Conservation (phyloP, 176 grass and related monocot species). For the Phyllostachys edulis region DNA sequence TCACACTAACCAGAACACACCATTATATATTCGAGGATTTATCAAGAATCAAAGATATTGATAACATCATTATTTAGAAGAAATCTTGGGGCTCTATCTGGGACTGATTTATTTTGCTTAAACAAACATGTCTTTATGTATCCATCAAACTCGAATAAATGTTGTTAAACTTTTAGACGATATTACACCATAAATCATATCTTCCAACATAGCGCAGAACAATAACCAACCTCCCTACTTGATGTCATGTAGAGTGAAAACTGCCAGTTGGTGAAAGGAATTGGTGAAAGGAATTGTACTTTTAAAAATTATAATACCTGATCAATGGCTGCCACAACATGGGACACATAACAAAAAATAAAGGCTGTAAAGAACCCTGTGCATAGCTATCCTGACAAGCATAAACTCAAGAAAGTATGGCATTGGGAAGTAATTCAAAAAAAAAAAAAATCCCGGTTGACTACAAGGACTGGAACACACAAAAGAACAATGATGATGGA, state of each 20-base stretch:
- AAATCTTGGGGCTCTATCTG: neutral
- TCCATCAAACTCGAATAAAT: neutral
- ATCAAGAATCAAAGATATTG: neutral
- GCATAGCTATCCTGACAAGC: constrained; percentile 76
- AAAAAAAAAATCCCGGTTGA: too few relatives aligned
- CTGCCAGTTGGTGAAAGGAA: neutral
- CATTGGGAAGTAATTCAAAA: too few relatives aligned
- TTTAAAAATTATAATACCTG: constrained; percentile 51
- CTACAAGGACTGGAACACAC: too few relatives aligned
- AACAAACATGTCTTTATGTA: neutral
- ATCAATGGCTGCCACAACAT: constrained; percentile 96
- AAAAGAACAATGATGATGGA: too few relatives aligned
- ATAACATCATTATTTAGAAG: neutral
- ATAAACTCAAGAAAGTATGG: too few relatives aligned
- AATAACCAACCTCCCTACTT: neutral
- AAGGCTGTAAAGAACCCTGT: constrained; percentile 98
- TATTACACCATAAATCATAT: neutral
- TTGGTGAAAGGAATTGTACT: too few relatives aligned
- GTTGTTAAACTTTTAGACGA: neutral
- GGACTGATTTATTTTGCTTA: neutral
- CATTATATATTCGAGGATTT: neutral
- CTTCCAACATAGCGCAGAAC: neutral
- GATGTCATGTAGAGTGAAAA: neutral
- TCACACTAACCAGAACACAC: too few relatives aligned
- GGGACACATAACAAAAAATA: constrained; percentile 91